Evolutionary conservation across 75 land plant species (phyloP).

Genomic region (Adiantum capillusveneris): DNA sequence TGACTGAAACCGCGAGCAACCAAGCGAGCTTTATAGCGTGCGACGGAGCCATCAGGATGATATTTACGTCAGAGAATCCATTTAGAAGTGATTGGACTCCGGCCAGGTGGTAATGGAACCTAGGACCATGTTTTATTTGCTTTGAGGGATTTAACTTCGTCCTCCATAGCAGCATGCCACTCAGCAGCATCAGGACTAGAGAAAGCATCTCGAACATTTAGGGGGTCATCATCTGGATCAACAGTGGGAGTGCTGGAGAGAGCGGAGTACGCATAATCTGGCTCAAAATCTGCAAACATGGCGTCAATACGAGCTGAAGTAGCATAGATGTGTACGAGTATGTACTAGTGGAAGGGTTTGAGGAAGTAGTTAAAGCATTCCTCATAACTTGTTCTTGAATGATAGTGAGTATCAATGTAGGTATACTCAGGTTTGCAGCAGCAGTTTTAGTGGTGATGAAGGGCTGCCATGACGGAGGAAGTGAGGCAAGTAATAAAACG

Average conservation of each 20-base stretch:
- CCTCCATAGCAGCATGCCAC: neutral
- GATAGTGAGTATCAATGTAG: neutral
- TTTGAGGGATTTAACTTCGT: neutral
- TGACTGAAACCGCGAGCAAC: too few species aligned
- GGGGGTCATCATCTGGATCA: neutral
- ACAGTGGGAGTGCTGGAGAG: neutral
- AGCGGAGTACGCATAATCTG: neutral
- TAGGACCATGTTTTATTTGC: neutral
- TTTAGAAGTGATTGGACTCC: neutral
- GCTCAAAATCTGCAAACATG: neutral
- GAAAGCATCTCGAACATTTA: neutral
- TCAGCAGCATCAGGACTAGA: neutral
- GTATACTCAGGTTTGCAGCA: neutral
- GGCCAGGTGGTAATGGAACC: neutral
- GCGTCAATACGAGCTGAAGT: neutral
- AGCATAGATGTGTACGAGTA: neutral
- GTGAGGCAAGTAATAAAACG: neutral
- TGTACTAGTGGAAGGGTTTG: neutral
- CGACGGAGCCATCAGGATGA: too few species aligned
- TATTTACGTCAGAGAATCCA: conserved; percentile 1
- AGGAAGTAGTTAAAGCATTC: neutral
- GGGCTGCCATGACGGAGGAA: neutral
- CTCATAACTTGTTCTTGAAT: neutral
- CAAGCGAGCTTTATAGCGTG: too few species aligned
- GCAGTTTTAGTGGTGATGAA: neutral